These are phyloP conservation scores for Verticillium zaregamsianum DNA, from an alignment of 2,329 filamentous ascomycete species.

Conservation along the genomic window DNA sequence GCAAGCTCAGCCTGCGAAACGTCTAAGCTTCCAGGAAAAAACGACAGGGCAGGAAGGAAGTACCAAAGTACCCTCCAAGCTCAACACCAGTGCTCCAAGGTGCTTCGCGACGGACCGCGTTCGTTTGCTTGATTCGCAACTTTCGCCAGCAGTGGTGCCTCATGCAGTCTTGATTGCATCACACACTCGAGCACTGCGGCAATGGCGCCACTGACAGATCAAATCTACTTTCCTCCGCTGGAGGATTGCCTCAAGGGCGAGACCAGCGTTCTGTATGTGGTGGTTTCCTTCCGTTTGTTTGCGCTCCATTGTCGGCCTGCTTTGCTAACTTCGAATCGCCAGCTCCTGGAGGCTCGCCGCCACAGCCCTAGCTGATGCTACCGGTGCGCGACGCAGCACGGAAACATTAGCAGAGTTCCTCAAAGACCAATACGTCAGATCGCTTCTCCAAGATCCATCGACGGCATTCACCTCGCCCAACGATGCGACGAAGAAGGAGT, in stretches of 20 bases:
- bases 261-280: conserved; percentile 70
- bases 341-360: conserved; percentile 62
- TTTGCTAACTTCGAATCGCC: conserved; percentile 1
- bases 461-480: conserved; percentile 62
- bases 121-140: conserved; percentile 21
- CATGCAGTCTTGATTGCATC: conserved; percentile 10
- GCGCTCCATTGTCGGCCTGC: conserved; percentile 4
- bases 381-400: conserved; percentile 49
- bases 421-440: conserved; percentile 61
- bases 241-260: conserved; percentile 81
- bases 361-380: conserved; percentile 51
- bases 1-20: neutral
- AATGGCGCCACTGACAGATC: conserved; percentile 70
- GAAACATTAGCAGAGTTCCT: conserved; percentile 64
- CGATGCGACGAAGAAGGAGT: conserved; percentile 62
- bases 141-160: conserved; percentile 11
- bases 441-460: conserved; percentile 65
- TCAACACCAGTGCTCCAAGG: conserved; percentile 4
- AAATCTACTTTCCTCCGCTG: conserved; percentile 77
- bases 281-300: conserved; percentile 2
- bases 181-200: conserved; percentile 32
- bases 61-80: conserved; percentile 1
- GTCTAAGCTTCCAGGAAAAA: neutral
- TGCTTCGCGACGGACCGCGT: conserved; percentile 9
- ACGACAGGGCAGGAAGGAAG: neutral